Percentiles rank a stretch among this genome's conserved stretches.
These are phyloP conservation scores for Ramicandelaber brevisporus DNA, from an alignment of 192 early-diverging fungal species.

Conservation along the genomic window DNA sequence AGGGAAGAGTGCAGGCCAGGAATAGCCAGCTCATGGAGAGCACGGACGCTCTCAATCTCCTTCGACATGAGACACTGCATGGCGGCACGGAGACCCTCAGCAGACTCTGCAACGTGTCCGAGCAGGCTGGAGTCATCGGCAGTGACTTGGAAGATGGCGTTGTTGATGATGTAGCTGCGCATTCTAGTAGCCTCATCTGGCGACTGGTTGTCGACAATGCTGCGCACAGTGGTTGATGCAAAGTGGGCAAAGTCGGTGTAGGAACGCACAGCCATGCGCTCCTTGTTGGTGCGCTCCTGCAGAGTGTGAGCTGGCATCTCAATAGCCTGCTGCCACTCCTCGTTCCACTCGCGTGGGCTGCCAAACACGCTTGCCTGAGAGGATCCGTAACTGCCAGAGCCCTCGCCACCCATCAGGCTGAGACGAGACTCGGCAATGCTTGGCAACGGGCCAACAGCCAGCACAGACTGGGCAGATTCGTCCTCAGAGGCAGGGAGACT, in stretches of 20 bases:
- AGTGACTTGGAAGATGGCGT: constrained; percentile 87
- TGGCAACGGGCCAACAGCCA: constrained; percentile 7
- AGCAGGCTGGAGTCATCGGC: no score
- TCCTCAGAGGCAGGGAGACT: constrained; percentile 8
- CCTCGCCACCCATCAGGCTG: no score
- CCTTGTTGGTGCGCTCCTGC: constrained; percentile 65
- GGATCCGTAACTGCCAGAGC: no score
- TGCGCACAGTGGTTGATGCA: constrained; percentile 56
- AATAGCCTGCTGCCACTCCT: constrained; percentile 72
- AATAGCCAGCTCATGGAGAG: constrained; percentile 41
- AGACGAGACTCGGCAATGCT: constrained; percentile 8
- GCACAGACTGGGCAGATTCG: constrained; percentile 7
- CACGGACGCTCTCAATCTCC: constrained; percentile 73
- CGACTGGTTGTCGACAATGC: constrained; percentile 62
- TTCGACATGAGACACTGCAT: constrained; percentile 83
- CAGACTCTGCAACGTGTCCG: constrained; percentile 58
- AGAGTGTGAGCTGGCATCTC: constrained; percentile 51
- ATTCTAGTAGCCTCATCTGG: constrained; percentile 43
- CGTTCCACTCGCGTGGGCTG: constrained; percentile 84
- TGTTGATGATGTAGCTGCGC: constrained; percentile 81
- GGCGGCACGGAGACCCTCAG: constrained; percentile 64
- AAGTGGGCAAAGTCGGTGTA: constrained; percentile 85
- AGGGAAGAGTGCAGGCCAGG: constrained; percentile 71
- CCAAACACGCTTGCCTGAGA: no score
- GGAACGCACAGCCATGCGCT: constrained; percentile 56